Base-by-base conservation (phyloP, 1,139 yeast genomes). In the Debaryomycetaceae sp. region DNA sequence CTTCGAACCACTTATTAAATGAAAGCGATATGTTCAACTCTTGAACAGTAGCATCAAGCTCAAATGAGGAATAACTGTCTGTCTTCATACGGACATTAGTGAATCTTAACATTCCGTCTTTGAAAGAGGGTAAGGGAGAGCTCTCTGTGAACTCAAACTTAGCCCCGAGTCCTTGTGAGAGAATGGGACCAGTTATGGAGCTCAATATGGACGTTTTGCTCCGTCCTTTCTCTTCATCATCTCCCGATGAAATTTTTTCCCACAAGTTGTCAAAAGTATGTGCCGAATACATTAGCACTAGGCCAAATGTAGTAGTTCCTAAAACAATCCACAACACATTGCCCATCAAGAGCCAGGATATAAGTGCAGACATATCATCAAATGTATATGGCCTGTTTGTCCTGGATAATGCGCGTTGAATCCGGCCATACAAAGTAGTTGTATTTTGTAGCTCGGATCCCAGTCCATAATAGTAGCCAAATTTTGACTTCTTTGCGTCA, bases 1-100 rank as follows among this genome's bases (percentile, higher is more conserved):
- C 83, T 43, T 77, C 76, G 37, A 80, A 70, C 91, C 91, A 84
- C 56, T 84, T 84, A 34, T 72, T 70, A 46, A 84, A 76, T 1
- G 86, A 79, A 17, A 84, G 61, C 0, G 84, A 75, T 32, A 83
- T 53, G 46, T 78, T 79, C 45, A 83, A 63, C 14, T 78, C 71
- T 39, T 81, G 78, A 22, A 83, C 67, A 13, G 61, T 62, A 24
- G 82, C 71, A 8, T 64, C 58, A 28, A 71, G 63, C 15, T 48
- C 48, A 31, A 67, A 48, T 3, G 30, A 5, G 3, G 13, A 26
- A n/a, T 35, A 45, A 8, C 47, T 39, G 15, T 45, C 51, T 4
- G 66, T 59, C 6, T 51, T 50, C 6, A 82, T 52, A 28, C 59
- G 58, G 5, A 84, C 63, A 49, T 81, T 78, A 37, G 73, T 73